Percentiles rank a stretch among this genome's conserved stretches.
These are phyloP conservation scores for Lentinula boryana DNA, from an alignment of 768 basidiomycete genomes.

Conservation along the genomic window DNA sequence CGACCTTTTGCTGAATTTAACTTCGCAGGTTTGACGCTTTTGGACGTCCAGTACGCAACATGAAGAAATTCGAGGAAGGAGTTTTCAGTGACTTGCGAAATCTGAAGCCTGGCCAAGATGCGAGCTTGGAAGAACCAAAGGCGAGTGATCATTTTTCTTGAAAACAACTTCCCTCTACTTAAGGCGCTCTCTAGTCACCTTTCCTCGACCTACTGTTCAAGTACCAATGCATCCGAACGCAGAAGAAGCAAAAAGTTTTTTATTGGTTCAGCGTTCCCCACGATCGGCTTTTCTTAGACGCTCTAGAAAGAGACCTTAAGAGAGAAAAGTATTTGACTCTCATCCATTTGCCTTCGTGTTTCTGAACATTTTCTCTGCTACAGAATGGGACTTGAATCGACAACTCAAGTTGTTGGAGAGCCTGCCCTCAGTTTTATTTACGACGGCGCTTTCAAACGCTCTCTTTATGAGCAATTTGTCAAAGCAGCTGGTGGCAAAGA, in stretches of 20 bases:
- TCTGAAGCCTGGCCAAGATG: constrained; percentile 89
- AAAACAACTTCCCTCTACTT: neutral
- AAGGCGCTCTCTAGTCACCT: constrained; percentile 51
- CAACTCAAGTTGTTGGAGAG: constrained; percentile 62
- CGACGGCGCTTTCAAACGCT: constrained; percentile 49
- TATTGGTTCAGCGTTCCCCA: constrained; percentile 99
- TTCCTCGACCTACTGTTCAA: constrained; percentile 94
- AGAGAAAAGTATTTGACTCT: constrained; percentile 56
- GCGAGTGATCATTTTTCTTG: constrained; percentile 30
- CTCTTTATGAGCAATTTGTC: constrained; percentile 63
- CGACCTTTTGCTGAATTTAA: neutral
- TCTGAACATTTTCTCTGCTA: neutral
- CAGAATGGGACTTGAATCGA: constrained; percentile 72
- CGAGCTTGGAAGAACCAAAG: constrained; percentile 95
- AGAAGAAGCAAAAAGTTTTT: constrained; percentile 99
- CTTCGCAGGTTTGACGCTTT: constrained; percentile 45
- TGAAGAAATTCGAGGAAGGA: constrained; percentile 98
- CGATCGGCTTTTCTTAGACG: constrained; percentile 94
- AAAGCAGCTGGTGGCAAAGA: constrained; percentile 29
- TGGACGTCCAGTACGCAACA: constrained; percentile 82
- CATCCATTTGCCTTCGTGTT: neutral
- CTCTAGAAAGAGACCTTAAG: constrained; percentile 93
- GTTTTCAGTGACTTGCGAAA: constrained; percentile 92
- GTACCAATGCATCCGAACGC: constrained; percentile 94
- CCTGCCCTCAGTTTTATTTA: constrained; percentile 65